Evolutionary conservation across 192 early-diverging fungal genomes (phyloP), one percentile per base, ranked within the genome.

Genomic region (Entomortierella parvispora): DNA sequence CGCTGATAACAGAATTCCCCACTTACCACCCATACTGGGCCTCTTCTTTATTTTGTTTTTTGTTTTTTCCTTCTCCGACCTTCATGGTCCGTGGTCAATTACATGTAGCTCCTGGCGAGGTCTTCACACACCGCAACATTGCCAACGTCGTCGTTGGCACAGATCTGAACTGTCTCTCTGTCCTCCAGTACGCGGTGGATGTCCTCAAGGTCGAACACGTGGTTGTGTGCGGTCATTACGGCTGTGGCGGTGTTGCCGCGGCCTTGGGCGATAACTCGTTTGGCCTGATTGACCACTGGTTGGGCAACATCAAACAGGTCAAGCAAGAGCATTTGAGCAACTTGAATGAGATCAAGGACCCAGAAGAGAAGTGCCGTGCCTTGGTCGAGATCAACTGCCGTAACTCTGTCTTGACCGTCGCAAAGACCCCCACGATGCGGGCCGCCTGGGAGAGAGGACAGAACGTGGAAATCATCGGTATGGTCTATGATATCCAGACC

Each of bases 101-200:
- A 0, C 8, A 25, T 25, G 22, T 42, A 77, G 74, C 74, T 15
- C 90, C 92, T 11, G 96, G 96, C 18, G 93, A 97, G 49, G 80
- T 98, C 34, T 99, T 99, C 85, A 93, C 97, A 2, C 95, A 97
- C 85, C 87, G 97, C 69, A 99, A 98, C 83, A 96, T 99, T 57
- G 97, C 96, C 63, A 98, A 98, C 81, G 90, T 93, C 37, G 88
- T 98, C 31, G 81, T 84, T 2, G 84, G 87, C 78, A 88, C 90
- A 55, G 97, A 99, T 68, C 54, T 93, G 51, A 95, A 89, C 70
- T 85, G 85, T 47, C 87, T 95, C 40, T 91, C 92, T 4, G 97
- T 97, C 61, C 85, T 99, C 31, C 93, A 98, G 80, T 99, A 94
- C 66, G 94, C 96, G 15, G 92, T 99, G 57, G 90, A 96, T 58